Percentiles rank a stretch among this genome's conserved stretches.
Conservation (phyloP, 306 rosid species). For the Vachellia pachyceras region DNA sequence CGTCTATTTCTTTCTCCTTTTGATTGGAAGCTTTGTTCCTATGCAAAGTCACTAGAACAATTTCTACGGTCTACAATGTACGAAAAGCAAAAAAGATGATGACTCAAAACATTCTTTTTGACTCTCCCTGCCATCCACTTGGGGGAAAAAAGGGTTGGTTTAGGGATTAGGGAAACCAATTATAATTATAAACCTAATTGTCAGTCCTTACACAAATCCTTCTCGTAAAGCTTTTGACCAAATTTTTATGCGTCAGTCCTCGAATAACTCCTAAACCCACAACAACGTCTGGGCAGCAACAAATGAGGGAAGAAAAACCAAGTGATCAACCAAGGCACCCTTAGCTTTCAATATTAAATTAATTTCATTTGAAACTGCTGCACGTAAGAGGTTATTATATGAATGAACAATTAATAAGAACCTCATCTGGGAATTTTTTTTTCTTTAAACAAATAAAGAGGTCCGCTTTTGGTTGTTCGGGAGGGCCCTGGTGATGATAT, state of each 20-base stretch:
- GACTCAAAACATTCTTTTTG: constrained; percentile 54
- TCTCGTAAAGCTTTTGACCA: not conserved
- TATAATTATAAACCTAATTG: not conserved
- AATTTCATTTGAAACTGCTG: not conserved
- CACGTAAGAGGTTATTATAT: constrained; percentile 7
- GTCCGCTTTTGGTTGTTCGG: not conserved
- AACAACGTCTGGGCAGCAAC: too few species aligned
- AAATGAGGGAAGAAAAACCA: not conserved
- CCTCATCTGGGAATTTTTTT: not conserved
- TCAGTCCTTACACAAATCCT: constrained; percentile 3
- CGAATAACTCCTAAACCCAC: too few species aligned
- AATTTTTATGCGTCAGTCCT: not conserved
- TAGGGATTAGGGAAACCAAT: not conserved
- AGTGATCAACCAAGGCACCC: not conserved
- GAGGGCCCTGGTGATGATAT: constrained; percentile 30
- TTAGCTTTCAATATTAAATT: not conserved
- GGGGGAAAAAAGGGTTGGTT: not conserved
- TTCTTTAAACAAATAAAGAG: not conserved
- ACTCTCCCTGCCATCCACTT: constrained; percentile 35
- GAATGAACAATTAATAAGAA: constrained; percentile 17
- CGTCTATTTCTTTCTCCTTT: constrained; percentile 46
- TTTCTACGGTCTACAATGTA: constrained; percentile 68
- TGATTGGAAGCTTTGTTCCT: constrained; percentile 53
- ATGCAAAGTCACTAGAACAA: constrained; percentile 58
- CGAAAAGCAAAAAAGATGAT: constrained; percentile 58